Conservation (phyloP, 23 red algal genomes). For the Cyanidium caldarium region DNA sequence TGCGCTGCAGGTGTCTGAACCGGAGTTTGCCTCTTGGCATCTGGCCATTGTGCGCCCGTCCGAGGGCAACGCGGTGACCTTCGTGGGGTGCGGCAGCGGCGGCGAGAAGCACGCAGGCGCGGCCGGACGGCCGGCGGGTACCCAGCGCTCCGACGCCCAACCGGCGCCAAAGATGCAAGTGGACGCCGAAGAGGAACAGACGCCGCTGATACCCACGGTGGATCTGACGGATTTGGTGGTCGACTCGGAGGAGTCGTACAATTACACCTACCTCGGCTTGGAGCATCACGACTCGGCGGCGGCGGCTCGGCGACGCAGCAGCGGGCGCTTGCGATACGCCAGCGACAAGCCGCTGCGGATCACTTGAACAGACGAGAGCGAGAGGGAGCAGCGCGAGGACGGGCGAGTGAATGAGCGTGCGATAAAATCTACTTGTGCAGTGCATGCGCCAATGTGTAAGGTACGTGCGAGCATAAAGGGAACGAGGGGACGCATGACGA, state of each 20-base stretch:
- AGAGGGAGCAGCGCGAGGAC: too few species aligned
- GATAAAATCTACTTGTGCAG: too few species aligned
- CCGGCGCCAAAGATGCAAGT: not conserved
- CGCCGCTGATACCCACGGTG: not conserved
- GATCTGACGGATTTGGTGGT: not conserved
- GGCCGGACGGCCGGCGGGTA: not conserved
- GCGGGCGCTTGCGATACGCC: not conserved
- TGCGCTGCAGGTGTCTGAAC: constrained; percentile 22
- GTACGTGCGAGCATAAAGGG: too few species aligned
- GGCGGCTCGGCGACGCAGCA: not conserved
- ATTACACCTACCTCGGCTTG: not conserved
- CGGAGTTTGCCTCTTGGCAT: constrained; percentile 45
- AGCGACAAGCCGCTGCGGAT: not conserved
- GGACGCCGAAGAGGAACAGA: not conserved
- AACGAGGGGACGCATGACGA: too few species aligned
- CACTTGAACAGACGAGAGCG: not conserved
- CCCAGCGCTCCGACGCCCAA: not conserved
- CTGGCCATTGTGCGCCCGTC: constrained; percentile 39
- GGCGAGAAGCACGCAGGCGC: too few species aligned
- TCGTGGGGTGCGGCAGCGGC: too few species aligned
- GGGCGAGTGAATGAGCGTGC: too few species aligned
- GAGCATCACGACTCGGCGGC: constrained; percentile 2
- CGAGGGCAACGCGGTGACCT: not conserved
- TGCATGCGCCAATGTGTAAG: too few species aligned
- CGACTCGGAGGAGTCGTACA: not conserved